Conservation (phyloP, 2,329 filamentous ascomycete genomes). For the Pseudocercospora crystallina region DNA sequence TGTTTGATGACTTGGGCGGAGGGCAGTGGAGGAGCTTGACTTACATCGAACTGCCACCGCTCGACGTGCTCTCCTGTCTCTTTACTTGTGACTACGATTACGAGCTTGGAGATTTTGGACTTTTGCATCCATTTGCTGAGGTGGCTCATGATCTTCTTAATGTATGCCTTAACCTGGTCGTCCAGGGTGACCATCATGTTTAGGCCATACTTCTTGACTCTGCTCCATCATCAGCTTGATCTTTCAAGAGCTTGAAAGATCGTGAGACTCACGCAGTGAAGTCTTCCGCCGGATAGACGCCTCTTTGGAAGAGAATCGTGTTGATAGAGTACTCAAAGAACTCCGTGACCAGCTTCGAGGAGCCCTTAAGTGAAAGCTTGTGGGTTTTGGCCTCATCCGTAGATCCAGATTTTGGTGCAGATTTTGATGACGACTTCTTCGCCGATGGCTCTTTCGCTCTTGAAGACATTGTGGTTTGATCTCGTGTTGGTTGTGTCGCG, state of each 20-base stretch:
- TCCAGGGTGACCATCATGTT: constrained; percentile 97
- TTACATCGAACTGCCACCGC: constrained; percentile 94
- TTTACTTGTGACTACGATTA: constrained; percentile 95
- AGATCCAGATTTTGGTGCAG: background rate
- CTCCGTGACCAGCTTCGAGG: constrained; percentile 59
- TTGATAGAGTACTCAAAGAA: constrained; percentile 99
- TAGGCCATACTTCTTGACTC: constrained; percentile 97
- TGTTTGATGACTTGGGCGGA: constrained; percentile 25
- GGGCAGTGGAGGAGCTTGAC: no score
- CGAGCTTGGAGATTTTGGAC: constrained; percentile 94
- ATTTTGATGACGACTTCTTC: constrained; percentile 16
- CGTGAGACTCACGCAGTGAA: constrained; percentile 72
- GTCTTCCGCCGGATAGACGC: constrained; percentile 87
- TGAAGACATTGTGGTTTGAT: constrained; percentile 18
- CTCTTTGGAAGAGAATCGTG: constrained; percentile 90
- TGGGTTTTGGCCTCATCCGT: constrained; percentile 82
- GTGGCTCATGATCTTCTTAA: constrained; percentile 99
- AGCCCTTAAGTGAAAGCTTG: constrained; percentile 86
- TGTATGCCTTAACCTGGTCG: constrained; percentile 97
- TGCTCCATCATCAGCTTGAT: constrained; percentile 29
- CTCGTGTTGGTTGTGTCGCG: background rate
- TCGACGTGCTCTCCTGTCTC: constrained; percentile 96
- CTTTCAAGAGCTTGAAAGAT: no score
- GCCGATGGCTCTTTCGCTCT: constrained; percentile 14
- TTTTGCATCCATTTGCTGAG: constrained; percentile 97